Conservation (phyloP, 345 rosid genomes). For the Citrus cavaleriei region DNA sequence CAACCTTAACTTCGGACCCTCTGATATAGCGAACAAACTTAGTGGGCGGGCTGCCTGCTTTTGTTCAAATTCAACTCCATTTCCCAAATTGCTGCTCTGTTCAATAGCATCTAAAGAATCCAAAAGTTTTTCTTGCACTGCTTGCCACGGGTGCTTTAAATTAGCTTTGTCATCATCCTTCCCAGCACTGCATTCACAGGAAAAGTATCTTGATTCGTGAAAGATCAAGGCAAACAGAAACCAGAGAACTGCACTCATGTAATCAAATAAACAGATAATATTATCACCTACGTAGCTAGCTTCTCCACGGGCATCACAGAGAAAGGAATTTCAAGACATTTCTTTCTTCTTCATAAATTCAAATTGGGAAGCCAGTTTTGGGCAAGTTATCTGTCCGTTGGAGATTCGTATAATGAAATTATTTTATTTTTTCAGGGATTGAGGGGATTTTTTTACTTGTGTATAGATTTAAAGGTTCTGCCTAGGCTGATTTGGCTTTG, state of each 20-base stretch:
- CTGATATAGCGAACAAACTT: slow-evolving; percentile 68
- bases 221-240: slow-evolving; percentile 3
- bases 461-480: background rate
- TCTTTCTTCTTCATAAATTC: background rate
- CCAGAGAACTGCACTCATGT: slow-evolving; percentile 1
- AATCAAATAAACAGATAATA: background rate
- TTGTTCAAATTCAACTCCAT: slow-evolving; percentile 41
- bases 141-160: slow-evolving; percentile 52
- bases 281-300: background rate
- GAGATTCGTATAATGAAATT: too few species aligned
- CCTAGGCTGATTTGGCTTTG: background rate
- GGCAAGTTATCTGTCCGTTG: background rate
- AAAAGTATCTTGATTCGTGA: slow-evolving; percentile 5
- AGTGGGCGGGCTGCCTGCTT: slow-evolving; percentile 40
- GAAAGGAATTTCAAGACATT: background rate
- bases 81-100: slow-evolving; percentile 34
- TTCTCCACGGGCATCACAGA: background rate
- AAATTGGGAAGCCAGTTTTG: background rate
- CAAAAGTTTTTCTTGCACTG: slow-evolving; percentile 59
- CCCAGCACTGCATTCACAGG: slow-evolving; percentile 31
- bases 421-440: background rate
- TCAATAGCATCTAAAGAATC: slow-evolving; percentile 61
- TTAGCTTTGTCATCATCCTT: slow-evolving; percentile 35
- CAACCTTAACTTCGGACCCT: slow-evolving; percentile 62
- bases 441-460: background rate